These are phyloP conservation scores for Biscutella laevigata DNA, from an alignment of 441 rosid genomes.

Conservation along the genomic window DNA sequence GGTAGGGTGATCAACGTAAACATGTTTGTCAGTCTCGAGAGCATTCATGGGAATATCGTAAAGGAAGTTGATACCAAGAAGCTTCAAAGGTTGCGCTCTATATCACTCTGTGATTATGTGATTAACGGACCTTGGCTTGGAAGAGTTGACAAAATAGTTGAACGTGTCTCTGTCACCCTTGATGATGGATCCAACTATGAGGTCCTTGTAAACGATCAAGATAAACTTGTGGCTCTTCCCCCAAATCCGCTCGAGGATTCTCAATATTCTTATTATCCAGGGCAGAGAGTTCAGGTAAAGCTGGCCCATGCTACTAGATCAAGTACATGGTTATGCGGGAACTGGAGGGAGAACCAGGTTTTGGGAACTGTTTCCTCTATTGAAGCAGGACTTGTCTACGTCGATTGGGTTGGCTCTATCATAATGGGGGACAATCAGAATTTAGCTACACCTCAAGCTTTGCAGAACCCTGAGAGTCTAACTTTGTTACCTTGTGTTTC, in stretches of 20 bases:
- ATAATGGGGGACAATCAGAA: conserved; percentile 27
- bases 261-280: conserved; percentile 60
- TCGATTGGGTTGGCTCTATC: conserved; percentile 76
- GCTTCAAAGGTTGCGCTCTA: conserved; percentile 47
- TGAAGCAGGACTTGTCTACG: conserved; percentile 55
- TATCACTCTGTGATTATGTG: conserved; percentile 73
- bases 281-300: conserved; percentile 70
- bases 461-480: conserved; percentile 49
- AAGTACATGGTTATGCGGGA: conserved; percentile 65
- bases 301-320: conserved; percentile 44
- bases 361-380: conserved; percentile 65
- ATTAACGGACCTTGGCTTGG: conserved; percentile 79
- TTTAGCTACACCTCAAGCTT: conserved; percentile 37
- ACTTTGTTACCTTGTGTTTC: conserved; percentile 54
- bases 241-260: conserved; percentile 61
- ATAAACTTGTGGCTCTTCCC: conserved; percentile 49
- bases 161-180: conserved; percentile 46
- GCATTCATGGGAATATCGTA: conserved; percentile 40
- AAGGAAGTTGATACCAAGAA: conserved; percentile 53
- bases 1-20: conserved; percentile 56
- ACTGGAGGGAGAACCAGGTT: conserved; percentile 46
- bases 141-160: conserved; percentile 54
- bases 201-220: conserved; percentile 47
- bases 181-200: conserved; percentile 73
- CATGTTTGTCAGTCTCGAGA: conserved; percentile 63